Percentiles rank a stretch among this genome's conserved stretches.
phyloP scores from a whole-genome alignment of 2,329 filamentous ascomycete species.

The Dothistroma septosporum region DNA sequence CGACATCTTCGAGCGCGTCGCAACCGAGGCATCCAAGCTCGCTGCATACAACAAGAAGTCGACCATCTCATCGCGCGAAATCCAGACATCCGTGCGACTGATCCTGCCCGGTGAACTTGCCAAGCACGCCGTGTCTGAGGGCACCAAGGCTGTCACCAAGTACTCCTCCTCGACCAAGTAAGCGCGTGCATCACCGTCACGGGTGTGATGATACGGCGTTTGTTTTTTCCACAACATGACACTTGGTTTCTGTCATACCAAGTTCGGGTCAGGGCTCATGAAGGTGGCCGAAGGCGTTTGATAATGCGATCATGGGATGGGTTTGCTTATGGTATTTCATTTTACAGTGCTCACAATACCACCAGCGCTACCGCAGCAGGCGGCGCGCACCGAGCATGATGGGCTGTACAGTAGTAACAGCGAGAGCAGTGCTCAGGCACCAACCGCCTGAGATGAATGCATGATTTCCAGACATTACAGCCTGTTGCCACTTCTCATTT shows the following conservation, averaged over 20 bases:
- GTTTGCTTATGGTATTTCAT: slow-evolving; percentile 28
- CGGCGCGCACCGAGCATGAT: slow-evolving; percentile 23
- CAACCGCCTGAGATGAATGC: slow-evolving; percentile 33
- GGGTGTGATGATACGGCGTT: slow-evolving; percentile 41
- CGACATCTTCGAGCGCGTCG: slow-evolving; percentile 99
- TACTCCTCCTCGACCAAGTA: slow-evolving; percentile 99
- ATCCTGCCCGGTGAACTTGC: slow-evolving; percentile 98
- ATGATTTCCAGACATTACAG: slow-evolving; percentile 30
- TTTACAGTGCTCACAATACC: slow-evolving; percentile 30
- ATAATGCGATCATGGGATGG: slow-evolving; percentile 53
- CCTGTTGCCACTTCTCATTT: slow-evolving; percentile 4
- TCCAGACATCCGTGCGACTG: slow-evolving; percentile 96
- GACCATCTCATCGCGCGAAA: slow-evolving; percentile 98
- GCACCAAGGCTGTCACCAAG: slow-evolving; percentile 99
- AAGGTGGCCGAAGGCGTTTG: slow-evolving; percentile 46
- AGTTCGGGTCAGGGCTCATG: slow-evolving; percentile 16
- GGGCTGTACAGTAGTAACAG: slow-evolving; percentile 36
- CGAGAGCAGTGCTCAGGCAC: slow-evolving; percentile 23
- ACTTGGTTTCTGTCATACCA: slow-evolving; percentile 14
- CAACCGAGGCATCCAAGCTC: slow-evolving; percentile 97
- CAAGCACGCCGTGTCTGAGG: slow-evolving; percentile 99
- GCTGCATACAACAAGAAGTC: slow-evolving; percentile 99
- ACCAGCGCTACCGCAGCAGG: slow-evolving; percentile 24
- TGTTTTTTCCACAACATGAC: slow-evolving; percentile 42
- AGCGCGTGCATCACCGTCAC: slow-evolving; percentile 39